Evolutionary conservation across 2,329 filamentous ascomycete genomes (phyloP).

Genomic region (Claviceps quebecensis): DNA sequence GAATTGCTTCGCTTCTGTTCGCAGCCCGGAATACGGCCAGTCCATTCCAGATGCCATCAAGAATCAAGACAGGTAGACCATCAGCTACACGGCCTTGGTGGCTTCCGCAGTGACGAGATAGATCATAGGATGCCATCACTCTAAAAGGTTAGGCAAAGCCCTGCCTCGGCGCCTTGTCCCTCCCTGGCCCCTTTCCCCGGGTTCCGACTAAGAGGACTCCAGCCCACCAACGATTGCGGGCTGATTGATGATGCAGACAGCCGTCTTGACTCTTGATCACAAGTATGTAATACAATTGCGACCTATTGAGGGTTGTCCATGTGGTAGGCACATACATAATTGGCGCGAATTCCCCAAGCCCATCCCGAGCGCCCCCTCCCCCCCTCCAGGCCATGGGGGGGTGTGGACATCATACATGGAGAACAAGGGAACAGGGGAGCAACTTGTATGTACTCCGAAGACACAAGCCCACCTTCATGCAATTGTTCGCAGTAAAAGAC

Average conservation of each 20-base stretch:
- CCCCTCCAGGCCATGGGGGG: not conserved
- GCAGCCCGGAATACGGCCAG: not conserved
- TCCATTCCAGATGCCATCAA: not conserved
- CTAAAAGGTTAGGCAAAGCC: not conserved
- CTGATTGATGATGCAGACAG: constrained; percentile 3
- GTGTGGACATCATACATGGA: constrained; percentile 1
- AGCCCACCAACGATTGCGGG: not conserved
- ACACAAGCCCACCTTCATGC: constrained; percentile 2
- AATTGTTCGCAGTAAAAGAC: not conserved
- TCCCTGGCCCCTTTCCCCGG: not conserved
- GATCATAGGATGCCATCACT: not conserved
- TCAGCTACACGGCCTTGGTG: not conserved
- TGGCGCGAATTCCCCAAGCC: not conserved
- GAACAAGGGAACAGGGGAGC: constrained; percentile 1
- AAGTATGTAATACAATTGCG: not conserved
- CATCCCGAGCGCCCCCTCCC: not conserved
- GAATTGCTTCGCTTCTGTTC: not conserved
- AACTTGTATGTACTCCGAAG: not conserved
- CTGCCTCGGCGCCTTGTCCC: not conserved
- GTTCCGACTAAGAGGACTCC: not conserved
- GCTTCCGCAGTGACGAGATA: not conserved
- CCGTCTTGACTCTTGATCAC: not conserved
- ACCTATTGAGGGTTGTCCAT: not conserved
- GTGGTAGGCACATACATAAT: not conserved
- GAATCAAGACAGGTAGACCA: not conserved